Evolutionary conservation across 345 rosid genomes (phyloP), one percentile per base, ranked within the genome.

Genomic region (Adansonia digitata): DNA sequence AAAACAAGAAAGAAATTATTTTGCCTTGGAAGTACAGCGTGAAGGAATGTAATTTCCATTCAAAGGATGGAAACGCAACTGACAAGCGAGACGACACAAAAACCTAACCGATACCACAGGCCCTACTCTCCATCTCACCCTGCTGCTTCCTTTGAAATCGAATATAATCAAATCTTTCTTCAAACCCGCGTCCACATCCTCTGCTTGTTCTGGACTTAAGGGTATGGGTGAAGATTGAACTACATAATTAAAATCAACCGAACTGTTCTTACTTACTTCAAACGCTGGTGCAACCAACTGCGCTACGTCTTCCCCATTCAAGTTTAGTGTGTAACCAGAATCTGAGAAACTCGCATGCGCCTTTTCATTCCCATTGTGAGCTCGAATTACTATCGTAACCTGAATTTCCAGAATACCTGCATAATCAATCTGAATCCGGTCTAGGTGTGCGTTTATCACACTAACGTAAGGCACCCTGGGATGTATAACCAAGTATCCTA

Each of bases 401-500:
- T 93, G 97, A 27, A 92, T 88, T 27, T 89, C 85, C 5, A 96
- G 84, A 0, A 82, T 31, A 4, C 92, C 97, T 0, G 82, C 48
- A 29, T 20, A 61, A 59, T 81, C 80, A 42, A 87, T 83, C 73
- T 76, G 84, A 17, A 93, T 78, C 18, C 35, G 24, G 77, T 89
- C 82, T 27, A 96, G 90, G 59, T 76, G 84, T 27, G 97, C 99
- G 2, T 63, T 55, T 1, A 70, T n/a, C 22, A 93, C 93, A 24
- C 87, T 84, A 43, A 96, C 78, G 76, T 85, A 76, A 0, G 98
- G 99, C 26, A 92, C 79, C 35, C 97, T 78, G 0, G 99, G 99
- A 67, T 91, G 98, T 61, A 93, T 82, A 5, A 93, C 77, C 24
- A 87, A 1, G 85, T 96, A 96, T 8, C 92, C 95, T 24, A 84